Conservation (phyloP, 2,329 filamentous ascomycete genomes). For the Magnaporthiopsis rhizophila region DNA sequence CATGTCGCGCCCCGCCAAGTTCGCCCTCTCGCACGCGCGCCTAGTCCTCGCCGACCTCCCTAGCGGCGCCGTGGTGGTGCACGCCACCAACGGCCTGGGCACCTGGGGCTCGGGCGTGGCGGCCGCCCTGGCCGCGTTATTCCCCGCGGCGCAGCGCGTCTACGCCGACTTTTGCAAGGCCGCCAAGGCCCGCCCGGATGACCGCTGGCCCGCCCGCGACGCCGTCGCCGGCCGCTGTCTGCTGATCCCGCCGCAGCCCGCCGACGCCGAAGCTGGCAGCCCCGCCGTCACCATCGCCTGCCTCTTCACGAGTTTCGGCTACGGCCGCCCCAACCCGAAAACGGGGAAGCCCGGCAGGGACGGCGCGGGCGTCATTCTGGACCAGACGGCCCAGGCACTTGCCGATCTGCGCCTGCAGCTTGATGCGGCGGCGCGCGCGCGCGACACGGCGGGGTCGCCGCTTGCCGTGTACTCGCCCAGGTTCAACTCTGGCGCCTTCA, state of each 20-base stretch:
- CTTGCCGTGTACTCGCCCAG: conserved; percentile 15
- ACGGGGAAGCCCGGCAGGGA: conserved; percentile 15
- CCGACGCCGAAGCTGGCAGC: conserved; percentile 15
- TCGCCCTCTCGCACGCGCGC: not conserved
- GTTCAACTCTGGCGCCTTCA: conserved; percentile 18
- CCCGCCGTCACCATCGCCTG: conserved; percentile 16
- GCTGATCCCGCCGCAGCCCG: conserved; percentile 20
- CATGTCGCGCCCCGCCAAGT: not conserved
- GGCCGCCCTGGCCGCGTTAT: conserved; percentile 18
- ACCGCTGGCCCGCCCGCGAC: conserved; percentile 13
- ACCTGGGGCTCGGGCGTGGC: conserved; percentile 23
- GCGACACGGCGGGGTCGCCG: not conserved
- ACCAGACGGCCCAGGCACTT: conserved; percentile 14
- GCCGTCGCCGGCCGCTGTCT: conserved; percentile 19
- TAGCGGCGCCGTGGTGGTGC: conserved; percentile 17
- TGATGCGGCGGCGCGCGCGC: not conserved
- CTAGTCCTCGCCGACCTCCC: conserved; percentile 9
- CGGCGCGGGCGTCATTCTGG: conserved; percentile 10
- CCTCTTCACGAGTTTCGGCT: conserved; percentile 17
- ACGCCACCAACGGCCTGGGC: conserved; percentile 24
- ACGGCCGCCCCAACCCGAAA: conserved; percentile 10
- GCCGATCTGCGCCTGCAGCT: conserved; percentile 12
- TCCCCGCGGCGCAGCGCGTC: conserved; percentile 17
- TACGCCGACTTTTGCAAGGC: conserved; percentile 19
- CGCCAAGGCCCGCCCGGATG: conserved; percentile 11